A percentile compares a stretch with the other conserved stretches of the same genome.
Conservation (phyloP, 1,284 basidiomycete species). For the Leccinum subrobustum region DNA sequence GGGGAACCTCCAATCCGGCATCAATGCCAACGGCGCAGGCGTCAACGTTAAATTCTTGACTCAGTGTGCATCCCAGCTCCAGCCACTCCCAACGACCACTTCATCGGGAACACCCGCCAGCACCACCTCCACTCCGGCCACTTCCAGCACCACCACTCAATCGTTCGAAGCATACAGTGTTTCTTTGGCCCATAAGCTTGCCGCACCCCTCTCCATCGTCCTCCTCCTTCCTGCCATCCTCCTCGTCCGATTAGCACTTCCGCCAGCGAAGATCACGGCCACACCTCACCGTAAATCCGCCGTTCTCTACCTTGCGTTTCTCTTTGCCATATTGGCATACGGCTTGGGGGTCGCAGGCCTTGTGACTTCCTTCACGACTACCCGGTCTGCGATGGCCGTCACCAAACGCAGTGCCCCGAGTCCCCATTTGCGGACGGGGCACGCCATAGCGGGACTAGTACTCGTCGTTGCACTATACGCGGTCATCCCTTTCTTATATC, state of each 20-base stretch:
- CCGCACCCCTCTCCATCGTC: constrained; percentile 63
- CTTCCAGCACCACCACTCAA: constrained; percentile 26
- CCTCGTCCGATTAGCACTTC: constrained; percentile 51
- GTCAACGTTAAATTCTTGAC: constrained; percentile 61
- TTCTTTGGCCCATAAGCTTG: constrained; percentile 60
- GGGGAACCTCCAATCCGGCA: constrained; percentile 58
- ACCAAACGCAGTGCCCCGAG: constrained; percentile 36
- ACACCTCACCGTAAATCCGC: constrained; percentile 25
- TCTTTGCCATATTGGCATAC: constrained; percentile 52
- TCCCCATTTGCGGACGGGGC: constrained; percentile 51
- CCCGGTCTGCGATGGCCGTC: constrained; percentile 30
- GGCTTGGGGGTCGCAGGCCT: constrained; percentile 61
- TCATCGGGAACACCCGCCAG: constrained; percentile 23
- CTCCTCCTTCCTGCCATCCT: constrained; percentile 55
- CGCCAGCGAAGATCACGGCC: constrained; percentile 34
- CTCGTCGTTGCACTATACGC: constrained; percentile 61
- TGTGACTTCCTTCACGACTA: constrained; percentile 59
- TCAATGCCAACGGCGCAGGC: constrained; percentile 62
- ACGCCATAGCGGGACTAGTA: constrained; percentile 60
- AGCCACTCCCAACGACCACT: constrained; percentile 23
- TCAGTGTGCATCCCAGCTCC: constrained; percentile 51
- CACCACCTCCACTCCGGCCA: constrained; percentile 23
- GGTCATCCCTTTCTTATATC: constrained; percentile 47
- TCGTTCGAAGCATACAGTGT: constrained; percentile 44
- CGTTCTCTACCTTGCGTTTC: constrained; percentile 38